Base-by-base conservation (phyloP, 164 flowering plant species). In the Sextonia rubra region DNA sequence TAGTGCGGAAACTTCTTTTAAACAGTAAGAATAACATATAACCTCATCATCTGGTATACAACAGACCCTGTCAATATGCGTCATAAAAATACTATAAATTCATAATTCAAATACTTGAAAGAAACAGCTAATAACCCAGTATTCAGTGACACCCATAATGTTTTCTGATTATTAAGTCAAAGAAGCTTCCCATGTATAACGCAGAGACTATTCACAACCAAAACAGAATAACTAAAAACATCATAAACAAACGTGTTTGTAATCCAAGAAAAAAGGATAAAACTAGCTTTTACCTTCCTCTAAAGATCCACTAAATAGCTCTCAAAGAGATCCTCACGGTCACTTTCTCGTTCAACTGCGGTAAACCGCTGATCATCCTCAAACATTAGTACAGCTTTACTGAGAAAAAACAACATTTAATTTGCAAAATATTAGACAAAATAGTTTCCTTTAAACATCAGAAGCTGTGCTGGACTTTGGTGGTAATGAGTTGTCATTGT, bases 311-410 rank as follows among this genome's bases (percentile, higher is more conserved):
- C 86, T 69, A 90, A 71, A 82, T 88, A 90, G 73, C 79, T 89
- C 32, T 91, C 90, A 77, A 83, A 93, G 64, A 96, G 90, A 83
- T 93, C 97, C 82, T 93, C 96, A 60, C 97, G 92, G 58, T 96
- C 99, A 81, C 94, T 86, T 22, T 80, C 69, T 67, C 94, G 86
- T 76, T 93, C 97, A 75, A 93, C 90, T 78, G 97, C 97, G 76
- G 82, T 89, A 74, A 92, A 96, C 32, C 99, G 89, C 71, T 92
- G 97, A 89, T 93, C 98, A 75, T 88, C 85, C 80, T 94, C 97
- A 80, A 96, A 93, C 83, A 93, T 79, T 73, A 77, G 75, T 30
- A 86, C 70, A 78, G 93, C 97, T 85, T 94, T 93, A 80, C 98
- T 94, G 89, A 69, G n/a, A 49, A 20, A 20, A 37, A 15, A n/a